Conservation (phyloP, 352 stramenopile species). For the Phytophthora foliorum region DNA sequence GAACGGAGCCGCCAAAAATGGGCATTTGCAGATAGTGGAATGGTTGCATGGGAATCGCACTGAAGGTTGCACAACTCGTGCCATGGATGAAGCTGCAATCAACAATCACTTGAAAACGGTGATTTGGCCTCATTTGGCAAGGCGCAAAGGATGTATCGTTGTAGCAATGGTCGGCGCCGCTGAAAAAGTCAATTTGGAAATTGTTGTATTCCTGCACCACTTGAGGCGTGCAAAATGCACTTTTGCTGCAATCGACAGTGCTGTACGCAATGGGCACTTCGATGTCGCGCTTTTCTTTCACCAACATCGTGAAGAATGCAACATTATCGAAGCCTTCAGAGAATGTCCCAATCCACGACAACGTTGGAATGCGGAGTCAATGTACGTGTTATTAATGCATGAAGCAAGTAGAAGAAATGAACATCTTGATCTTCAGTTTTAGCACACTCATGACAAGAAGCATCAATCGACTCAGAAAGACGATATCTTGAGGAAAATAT, state of each 20-base stretch:
- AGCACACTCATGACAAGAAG: too few species aligned
- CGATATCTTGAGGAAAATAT: too few species aligned
- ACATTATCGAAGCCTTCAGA: neutral
- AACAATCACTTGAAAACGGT: constrained; percentile 16
- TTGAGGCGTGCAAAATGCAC: constrained; percentile 1
- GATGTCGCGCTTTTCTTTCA: constrained; percentile 9
- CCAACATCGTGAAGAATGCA: neutral
- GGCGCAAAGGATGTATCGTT: constrained; percentile 3
- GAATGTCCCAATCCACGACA: neutral
- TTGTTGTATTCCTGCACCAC: constrained; percentile 12
- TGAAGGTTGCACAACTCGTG: constrained; percentile 4
- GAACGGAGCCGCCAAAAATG: neutral
- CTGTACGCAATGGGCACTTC: neutral
- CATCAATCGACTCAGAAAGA: too few species aligned
- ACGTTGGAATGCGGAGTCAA: constrained; percentile 6
- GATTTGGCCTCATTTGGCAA: constrained; percentile 7
- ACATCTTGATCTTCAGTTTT: too few species aligned
- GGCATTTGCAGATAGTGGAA: neutral
- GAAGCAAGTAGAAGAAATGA: too few species aligned
- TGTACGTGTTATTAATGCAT: too few species aligned
- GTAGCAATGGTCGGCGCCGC: constrained; percentile 15
- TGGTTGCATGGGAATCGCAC: constrained; percentile 20
- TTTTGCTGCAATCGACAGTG: neutral
- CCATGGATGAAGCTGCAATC: constrained; percentile 16
- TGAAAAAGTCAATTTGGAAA: neutral